Conservation (phyloP, 371 early-diverging fungal species). For the Apophysomyces trapeziformis region DNA sequence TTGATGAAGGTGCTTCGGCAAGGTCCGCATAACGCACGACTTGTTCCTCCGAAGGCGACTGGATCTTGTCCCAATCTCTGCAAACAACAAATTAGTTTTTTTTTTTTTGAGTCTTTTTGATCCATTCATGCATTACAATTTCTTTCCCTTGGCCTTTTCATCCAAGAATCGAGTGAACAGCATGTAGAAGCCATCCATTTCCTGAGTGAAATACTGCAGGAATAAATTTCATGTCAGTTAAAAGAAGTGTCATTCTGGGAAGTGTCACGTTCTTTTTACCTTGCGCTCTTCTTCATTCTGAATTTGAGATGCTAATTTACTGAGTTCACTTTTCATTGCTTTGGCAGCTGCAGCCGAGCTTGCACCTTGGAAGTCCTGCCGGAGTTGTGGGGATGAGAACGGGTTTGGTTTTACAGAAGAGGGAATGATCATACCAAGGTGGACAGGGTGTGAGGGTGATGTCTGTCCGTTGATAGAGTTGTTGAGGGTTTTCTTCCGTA, state of each 20-base stretch:
- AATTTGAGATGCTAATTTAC: constrained; percentile 55
- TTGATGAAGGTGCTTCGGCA: constrained; percentile 49
- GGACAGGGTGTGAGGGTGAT: constrained; percentile 65
- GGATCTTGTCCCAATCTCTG: constrained; percentile 93
- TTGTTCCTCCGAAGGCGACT: constrained; percentile 87
- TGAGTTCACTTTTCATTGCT: constrained; percentile 67
- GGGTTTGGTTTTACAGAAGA: not conserved
- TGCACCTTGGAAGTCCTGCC: constrained; percentile 69
- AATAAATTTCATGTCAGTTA: not conserved
- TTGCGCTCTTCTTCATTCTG: constrained; percentile 59
- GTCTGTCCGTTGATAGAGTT: constrained; percentile 37
- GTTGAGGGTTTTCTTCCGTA: constrained; percentile 44
- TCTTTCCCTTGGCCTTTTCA: constrained; percentile 80
- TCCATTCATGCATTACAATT: constrained; percentile 70
- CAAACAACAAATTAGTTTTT: not conserved
- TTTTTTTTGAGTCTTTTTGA: not conserved
- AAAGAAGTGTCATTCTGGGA: not conserved
- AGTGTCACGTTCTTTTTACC: constrained; percentile 35
- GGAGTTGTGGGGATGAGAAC: not conserved
- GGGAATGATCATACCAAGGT: constrained; percentile 50
- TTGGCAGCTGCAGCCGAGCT: constrained; percentile 71
- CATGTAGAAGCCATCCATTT: constrained; percentile 93
- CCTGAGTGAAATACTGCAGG: constrained; percentile 53
- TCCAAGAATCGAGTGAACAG: constrained; percentile 88
- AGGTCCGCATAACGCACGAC: constrained; percentile 81